A percentile compares a stretch with the other conserved stretches of the same genome.
Evolutionary conservation across 2,329 filamentous ascomycete species (phyloP).

Genomic region (Aspergillus aculeatinus): DNA sequence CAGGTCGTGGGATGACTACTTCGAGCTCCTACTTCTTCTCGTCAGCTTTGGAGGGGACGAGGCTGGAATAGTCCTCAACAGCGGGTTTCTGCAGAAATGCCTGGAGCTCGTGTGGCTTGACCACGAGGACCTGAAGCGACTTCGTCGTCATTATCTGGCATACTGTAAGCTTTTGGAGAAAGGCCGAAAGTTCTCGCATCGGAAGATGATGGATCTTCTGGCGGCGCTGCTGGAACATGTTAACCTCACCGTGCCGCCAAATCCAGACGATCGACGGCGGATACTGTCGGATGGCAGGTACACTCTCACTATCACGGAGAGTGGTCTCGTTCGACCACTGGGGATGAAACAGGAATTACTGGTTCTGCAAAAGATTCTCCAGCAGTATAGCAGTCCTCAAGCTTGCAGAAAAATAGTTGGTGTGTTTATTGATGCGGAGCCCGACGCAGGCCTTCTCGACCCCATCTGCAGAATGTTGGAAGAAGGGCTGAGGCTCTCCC

Average conservation of each 20-base stretch:
- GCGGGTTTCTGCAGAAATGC: conserved; percentile 60
- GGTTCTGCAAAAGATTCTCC: conserved; percentile 62
- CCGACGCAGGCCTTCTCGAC: conserved; percentile 48
- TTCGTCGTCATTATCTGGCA: conserved; percentile 54
- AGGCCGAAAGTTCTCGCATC: conserved; percentile 47
- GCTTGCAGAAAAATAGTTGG: conserved; percentile 58
- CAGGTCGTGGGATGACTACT: conserved; percentile 74
- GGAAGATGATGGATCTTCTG: conserved; percentile 45
- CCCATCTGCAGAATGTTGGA: conserved; percentile 56
- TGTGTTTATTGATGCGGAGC: conserved; percentile 55
- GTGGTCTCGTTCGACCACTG: conserved; percentile 32
- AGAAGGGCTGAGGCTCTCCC: conserved; percentile 54
- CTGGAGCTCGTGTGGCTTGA: conserved; percentile 64
- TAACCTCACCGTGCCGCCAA: conserved; percentile 35
- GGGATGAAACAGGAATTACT: conserved; percentile 36
- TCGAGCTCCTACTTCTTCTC: conserved; percentile 68
- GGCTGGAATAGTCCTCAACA: conserved; percentile 58
- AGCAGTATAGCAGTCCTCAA: conserved; percentile 57
- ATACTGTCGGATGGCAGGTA: conserved; percentile 30
- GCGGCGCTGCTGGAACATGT: conserved; percentile 39
- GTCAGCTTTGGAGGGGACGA: conserved; percentile 61
- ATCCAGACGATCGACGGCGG: conserved; percentile 27
- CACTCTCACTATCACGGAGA: conserved; percentile 36
- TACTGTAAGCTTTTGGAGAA: conserved; percentile 47
- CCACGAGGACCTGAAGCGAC: conserved; percentile 46